A percentile compares a stretch with the other conserved stretches of the same genome.
Conservation (phyloP, 148 eudicot species). For the Silene conica region DNA sequence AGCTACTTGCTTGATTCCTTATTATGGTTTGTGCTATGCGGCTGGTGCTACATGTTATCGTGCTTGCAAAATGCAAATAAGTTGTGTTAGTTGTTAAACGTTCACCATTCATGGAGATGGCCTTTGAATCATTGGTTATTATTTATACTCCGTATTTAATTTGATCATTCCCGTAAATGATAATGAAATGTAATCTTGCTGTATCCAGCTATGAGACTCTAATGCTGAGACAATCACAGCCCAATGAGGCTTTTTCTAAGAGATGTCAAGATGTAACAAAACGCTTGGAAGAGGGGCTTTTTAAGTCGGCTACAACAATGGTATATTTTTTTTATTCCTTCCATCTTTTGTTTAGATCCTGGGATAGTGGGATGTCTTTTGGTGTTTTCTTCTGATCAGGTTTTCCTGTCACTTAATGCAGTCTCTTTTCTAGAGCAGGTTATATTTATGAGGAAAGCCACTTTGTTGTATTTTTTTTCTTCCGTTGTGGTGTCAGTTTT, state of each 20-base stretch:
- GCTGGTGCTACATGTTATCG: too few species aligned
- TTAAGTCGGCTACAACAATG: conserved; percentile 52
- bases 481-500: neutral
- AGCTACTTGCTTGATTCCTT: too few species aligned
- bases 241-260: conserved; percentile 36
- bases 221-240: conserved; percentile 45
- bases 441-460: neutral
- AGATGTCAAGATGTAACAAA: conserved; percentile 57
- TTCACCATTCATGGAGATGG: neutral
- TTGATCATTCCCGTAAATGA: neutral
- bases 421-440: neutral
- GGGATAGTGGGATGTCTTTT: neutral
- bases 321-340: conserved; percentile 24
- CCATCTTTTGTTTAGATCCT: neutral
- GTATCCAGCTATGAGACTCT: conserved; percentile 56
- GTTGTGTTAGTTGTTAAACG: too few species aligned
- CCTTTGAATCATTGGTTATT: neutral
- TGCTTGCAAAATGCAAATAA: too few species aligned
- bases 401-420: neutral
- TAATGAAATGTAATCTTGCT: neutral
- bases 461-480: neutral
- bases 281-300: conserved; percentile 77
- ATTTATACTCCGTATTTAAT: neutral
- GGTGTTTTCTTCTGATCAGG: neutral
- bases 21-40: too few species aligned